Evolutionary conservation across 805 yeast species (phyloP), one percentile per base, ranked within the genome.

Genomic region (Myxozyma monticola): DNA sequence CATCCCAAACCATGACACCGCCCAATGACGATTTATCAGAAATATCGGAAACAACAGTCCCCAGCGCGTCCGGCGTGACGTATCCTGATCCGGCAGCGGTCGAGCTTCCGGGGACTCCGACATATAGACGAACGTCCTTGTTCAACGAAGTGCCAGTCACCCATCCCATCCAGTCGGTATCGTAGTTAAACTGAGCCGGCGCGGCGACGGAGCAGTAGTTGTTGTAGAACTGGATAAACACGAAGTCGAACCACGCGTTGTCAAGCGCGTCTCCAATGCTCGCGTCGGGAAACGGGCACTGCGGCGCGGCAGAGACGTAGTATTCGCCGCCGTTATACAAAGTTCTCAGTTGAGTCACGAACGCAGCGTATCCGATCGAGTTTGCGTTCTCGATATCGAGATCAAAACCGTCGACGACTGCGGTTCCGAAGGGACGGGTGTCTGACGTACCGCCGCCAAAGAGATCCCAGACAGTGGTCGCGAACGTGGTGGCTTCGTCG

Each of bases 1-100:
- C 54, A 17, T 52, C 50, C 96, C 96, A 88, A 58, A 88, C 70
- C 75, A 84, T 79, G 57, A 88, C 78, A 28, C 87, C 83, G 18
- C 84, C 82, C 54, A 88, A 77, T 47, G 77, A 72, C 2, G 73
- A 65, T n/a, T 38, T 34, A 4, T 39, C 10, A 18, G 38, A 24
- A 39, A 51, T 48, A 35, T 45, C 31, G 45, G 63, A 59, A n/a
- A 65, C 55, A 17, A 68, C 61, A 30, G 49, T 37, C n/a, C 9
- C 65, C 26, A 73, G 63, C 26, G 71, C 76, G 18, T 74, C 76
- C 34, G 73, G 70, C 28, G 72, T 71, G 17, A 48, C 58, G 58
- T 78, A 84, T 15, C 89, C 89, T 12, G 74, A 63, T 1, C 76
- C 72, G 3, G 88, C 85, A 40, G 84, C 78, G 33, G 71, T 40